phyloP scores from a whole-genome alignment of 108 stramenopile genomes.

The Epithemia pelagica region DNA sequence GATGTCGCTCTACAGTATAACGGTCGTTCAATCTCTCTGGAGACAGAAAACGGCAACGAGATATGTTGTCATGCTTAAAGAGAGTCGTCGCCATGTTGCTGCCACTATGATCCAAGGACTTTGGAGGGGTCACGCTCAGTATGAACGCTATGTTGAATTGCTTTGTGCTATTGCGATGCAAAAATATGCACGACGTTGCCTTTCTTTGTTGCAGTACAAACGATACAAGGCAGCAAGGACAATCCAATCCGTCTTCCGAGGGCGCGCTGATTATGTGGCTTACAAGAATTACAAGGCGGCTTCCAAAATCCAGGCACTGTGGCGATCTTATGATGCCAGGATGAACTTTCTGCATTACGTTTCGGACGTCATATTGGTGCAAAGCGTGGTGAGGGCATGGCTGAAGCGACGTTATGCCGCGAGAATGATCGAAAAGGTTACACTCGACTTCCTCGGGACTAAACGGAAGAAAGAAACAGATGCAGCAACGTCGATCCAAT shows the following conservation, averaged over 20 bases:
- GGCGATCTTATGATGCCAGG: conserved; percentile 45
- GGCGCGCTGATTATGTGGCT: conserved; percentile 8
- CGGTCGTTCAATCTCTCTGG: background rate
- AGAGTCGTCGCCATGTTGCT: background rate
- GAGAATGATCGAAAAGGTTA: conserved; percentile 26
- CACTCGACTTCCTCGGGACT: background rate
- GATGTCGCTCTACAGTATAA: background rate
- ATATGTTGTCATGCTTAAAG: background rate
- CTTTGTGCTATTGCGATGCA: background rate
- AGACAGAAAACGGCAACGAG: background rate
- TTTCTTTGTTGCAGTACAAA: conserved; percentile 6
- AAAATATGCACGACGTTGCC: conserved; percentile 24
- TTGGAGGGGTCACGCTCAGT: background rate
- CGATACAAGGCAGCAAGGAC: conserved; percentile 18
- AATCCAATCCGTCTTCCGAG: conserved; percentile 16
- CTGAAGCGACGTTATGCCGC: conserved; percentile 10
- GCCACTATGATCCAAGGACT: background rate
- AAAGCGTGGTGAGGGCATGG: background rate
- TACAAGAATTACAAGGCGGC: conserved; percentile 22
- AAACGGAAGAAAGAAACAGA: background rate
- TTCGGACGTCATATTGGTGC: conserved; percentile 28
- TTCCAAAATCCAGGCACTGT: conserved; percentile 29
- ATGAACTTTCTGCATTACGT: conserved; percentile 72
- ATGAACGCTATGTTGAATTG: background rate
- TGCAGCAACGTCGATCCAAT: conserved; percentile 25